These are phyloP conservation scores for Colletotrichum simmondsii DNA, from an alignment of 2,329 filamentous ascomycete genomes.

Conservation along the genomic window DNA sequence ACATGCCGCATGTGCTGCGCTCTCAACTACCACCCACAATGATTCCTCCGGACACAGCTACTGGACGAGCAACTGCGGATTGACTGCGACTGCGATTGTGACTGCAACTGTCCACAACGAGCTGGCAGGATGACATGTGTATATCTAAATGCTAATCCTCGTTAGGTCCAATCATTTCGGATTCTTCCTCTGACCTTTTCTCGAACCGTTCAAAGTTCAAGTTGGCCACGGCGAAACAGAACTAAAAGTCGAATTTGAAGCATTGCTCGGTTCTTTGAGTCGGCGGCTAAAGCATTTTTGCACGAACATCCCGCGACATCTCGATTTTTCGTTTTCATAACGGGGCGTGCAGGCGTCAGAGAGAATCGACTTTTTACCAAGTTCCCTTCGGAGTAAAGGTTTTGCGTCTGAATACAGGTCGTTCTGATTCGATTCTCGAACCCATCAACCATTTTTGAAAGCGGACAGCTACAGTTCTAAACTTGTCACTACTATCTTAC, in stretches of 20 bases:
- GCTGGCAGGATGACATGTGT: not conserved
- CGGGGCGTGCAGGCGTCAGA: constrained; percentile 54
- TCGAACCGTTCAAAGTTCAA: constrained; percentile 46
- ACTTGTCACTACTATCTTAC: constrained; percentile 6
- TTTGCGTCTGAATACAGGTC: constrained; percentile 49
- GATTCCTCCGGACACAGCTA: not conserved
- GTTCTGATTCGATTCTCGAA: constrained; percentile 45
- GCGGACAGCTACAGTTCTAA: not conserved
- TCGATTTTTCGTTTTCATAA: constrained; percentile 37
- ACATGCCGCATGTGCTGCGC: not conserved
- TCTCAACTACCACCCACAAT: not conserved
- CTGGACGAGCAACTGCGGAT: not conserved
- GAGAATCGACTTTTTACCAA: constrained; percentile 48
- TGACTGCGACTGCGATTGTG: constrained; percentile 5
- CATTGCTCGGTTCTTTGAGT: constrained; percentile 34
- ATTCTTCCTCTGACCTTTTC: constrained; percentile 32
- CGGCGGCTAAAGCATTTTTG: constrained; percentile 33
- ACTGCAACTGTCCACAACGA: not conserved
- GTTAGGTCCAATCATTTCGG: constrained; percentile 29
- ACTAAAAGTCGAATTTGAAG: constrained; percentile 35
- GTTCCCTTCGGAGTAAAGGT: constrained; percentile 50
- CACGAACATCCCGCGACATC: constrained; percentile 31
- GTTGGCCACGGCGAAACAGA: constrained; percentile 31
- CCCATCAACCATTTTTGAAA: constrained; percentile 32
- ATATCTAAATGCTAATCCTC: constrained; percentile 1